A percentile compares a stretch with the other conserved stretches of the same genome.
Conservation (phyloP, 2,329 filamentous ascomycete genomes). For the Arthrobotrys entomopaga region DNA sequence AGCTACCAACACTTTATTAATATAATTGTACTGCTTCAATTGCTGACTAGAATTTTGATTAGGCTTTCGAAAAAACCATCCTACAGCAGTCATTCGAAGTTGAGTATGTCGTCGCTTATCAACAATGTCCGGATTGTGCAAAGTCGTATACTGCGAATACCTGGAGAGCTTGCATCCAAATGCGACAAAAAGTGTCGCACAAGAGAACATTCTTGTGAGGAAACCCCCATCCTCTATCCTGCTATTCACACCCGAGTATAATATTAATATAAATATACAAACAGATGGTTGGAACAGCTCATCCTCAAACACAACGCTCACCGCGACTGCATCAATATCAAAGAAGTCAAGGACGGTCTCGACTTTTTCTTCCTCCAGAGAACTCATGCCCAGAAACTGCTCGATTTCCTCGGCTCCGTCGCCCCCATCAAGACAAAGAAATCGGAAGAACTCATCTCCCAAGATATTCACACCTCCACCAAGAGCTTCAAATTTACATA, state of each 20-base stretch:
- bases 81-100: conserved; percentile 96
- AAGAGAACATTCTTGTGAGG: conserved; percentile 81
- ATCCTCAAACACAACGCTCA: conserved; percentile 95
- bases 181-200: conserved; percentile 95
- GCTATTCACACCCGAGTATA: background rate
- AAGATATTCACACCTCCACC: conserved; percentile 88
- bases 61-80: conserved; percentile 73
- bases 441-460: conserved; percentile 90
- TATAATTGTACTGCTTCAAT: background rate
- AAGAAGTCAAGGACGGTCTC: conserved; percentile 92
- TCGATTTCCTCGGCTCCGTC: conserved; percentile 87
- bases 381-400: conserved; percentile 91
- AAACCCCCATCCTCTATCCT: background rate
- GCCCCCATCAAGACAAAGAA: conserved; percentile 82
- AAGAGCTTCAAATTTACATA: conserved; percentile 96
- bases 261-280: conserved; percentile 57
- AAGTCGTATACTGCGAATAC: conserved; percentile 98
- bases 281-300: conserved; percentile 78
- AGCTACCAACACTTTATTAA: background rate
- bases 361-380: conserved; percentile 93
- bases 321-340: conserved; percentile 95
- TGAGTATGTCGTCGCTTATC: conserved; percentile 85
- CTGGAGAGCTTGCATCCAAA: conserved; percentile 92
- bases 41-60: conserved; percentile 58
- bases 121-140: conserved; percentile 93